A percentile compares a stretch with the other conserved stretches of the same genome.
These are phyloP conservation scores for Apiospora saccharicola DNA, from an alignment of 2,329 filamentous ascomycete species.

Conservation along the genomic window DNA sequence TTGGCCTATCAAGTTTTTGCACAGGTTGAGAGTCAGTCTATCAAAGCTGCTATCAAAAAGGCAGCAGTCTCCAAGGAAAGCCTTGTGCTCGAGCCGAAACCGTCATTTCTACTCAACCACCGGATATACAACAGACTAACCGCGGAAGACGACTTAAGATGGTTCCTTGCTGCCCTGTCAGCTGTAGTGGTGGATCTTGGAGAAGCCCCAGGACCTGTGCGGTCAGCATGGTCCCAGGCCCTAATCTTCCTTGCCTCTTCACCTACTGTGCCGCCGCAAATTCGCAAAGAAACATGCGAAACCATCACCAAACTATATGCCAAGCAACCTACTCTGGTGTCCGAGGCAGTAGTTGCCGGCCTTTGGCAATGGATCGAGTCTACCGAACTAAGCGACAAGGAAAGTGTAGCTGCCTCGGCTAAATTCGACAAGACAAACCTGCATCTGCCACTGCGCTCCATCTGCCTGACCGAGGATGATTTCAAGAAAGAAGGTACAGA, in stretches of 20 bases:
- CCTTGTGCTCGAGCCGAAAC: conserved; percentile 76
- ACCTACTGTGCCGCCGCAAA: conserved; percentile 62
- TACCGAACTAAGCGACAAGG: conserved; percentile 76
- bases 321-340: conserved; percentile 63
- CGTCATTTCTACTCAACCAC: conserved; percentile 85
- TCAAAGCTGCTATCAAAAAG: conserved; percentile 61
- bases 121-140: conserved; percentile 84
- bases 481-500: conserved; percentile 50
- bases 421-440: conserved; percentile 73
- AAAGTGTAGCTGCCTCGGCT: conserved; percentile 71
- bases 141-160: conserved; percentile 77
- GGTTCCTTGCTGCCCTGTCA: conserved; percentile 76
- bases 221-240: conserved; percentile 81
- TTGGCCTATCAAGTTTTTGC: conserved; percentile 65
- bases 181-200: conserved; percentile 64
- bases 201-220: conserved; percentile 58
- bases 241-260: conserved; percentile 81
- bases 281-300: conserved; percentile 69
- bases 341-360: conserved; percentile 70
- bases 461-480: conserved; percentile 67
- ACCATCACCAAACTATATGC: conserved; percentile 72
- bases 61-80: conserved; percentile 69
- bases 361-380: conserved; percentile 82
- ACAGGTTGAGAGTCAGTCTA: conserved; percentile 60
- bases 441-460: conserved; percentile 64